Conservation (phyloP, 1,284 basidiomycete species). For the Boletus sp. region DNA sequence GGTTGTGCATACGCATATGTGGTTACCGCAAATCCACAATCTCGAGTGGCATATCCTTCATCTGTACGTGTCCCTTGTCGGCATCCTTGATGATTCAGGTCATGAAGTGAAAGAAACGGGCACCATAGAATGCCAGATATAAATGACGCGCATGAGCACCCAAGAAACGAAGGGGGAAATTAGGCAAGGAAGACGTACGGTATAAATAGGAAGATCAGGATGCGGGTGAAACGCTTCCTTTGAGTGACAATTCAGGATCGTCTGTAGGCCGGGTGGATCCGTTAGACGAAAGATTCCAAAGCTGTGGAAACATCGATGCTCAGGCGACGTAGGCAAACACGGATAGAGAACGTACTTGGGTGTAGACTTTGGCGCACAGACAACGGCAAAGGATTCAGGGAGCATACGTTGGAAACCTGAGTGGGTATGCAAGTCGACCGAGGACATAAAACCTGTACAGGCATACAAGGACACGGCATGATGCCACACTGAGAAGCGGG, state of each 20-base stretch:
- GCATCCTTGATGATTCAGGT: constrained; percentile 48
- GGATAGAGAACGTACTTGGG: constrained; percentile 54
- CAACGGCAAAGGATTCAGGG: constrained; percentile 87
- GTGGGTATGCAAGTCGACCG: constrained; percentile 86
- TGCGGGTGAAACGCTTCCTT: constrained; percentile 84
- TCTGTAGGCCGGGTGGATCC: constrained; percentile 75
- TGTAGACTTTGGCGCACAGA: constrained; percentile 76
- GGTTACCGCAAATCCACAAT: constrained; percentile 64
- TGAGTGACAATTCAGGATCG: constrained; percentile 61
- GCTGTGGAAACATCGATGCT: constrained; percentile 34
- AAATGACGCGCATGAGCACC: constrained; percentile 5
- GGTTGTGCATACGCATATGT: not conserved
- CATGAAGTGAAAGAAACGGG: not conserved
- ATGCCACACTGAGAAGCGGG: constrained; percentile 8
- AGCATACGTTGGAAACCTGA: constrained; percentile 83
- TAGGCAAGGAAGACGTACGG: constrained; percentile 42
- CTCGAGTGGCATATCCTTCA: constrained; percentile 64
- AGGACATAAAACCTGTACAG: constrained; percentile 75
- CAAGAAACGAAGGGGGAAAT: not conserved
- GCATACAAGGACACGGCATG: not conserved
- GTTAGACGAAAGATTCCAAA: constrained; percentile 86
- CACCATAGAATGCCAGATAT: not conserved
- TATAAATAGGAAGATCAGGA: constrained; percentile 75
- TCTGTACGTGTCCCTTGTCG: constrained; percentile 77
- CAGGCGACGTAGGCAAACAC: not conserved